Evolutionary conservation across 202 grass and related monocot species (phyloP), one percentile per base, ranked within the genome.

Genomic region (Tripidium arundinaceum): DNA sequence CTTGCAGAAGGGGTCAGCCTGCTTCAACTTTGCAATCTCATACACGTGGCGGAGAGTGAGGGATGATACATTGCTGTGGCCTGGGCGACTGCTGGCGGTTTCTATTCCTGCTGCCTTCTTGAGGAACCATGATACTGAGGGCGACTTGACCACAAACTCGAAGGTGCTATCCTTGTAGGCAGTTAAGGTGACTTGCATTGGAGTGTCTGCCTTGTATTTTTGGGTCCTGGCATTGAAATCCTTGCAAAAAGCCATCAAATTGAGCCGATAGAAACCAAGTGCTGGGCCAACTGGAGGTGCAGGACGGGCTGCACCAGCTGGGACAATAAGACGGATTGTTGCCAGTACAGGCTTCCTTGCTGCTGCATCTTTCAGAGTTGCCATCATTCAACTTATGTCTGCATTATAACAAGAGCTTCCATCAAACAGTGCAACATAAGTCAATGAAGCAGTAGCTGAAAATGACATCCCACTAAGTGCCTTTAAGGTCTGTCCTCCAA

Each of bases 211-310:
- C 63, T 93, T 98, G 45, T 98, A 91, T 73, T 98, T 93, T n/a
- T 93, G 94, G 34, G 94, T 94, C 80, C 94, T 89, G 14, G 92
- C 90, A 46, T 94, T 98, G 88, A 98, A 98, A 83, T 98, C 92
- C 75, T 98, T 98, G 84, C 90, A 98, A 72, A 98, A 98, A 8
- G 90, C 94, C 91, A 98, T 94, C 64, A 98, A 84, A 70, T 91
- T 94, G 55, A 98, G 88, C 76, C 92, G 87, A 64, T 98, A 93
- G 59, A 85, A 87, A 29, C 95, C 95, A 29, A 98, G 76, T 1
- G 91, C 91, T 37, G 91, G 89, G 18, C 89, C 89, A 60, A 97
- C 89, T 19, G 94, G 94, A 34, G 94, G 91, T 13, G 84, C 94
- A 36, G 92, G 92, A 25, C 92, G 88, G 9, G 90, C 94, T 21